phyloP scores from a whole-genome alignment of 768 basidiomycete species.

The Tulasnella sp. region DNA sequence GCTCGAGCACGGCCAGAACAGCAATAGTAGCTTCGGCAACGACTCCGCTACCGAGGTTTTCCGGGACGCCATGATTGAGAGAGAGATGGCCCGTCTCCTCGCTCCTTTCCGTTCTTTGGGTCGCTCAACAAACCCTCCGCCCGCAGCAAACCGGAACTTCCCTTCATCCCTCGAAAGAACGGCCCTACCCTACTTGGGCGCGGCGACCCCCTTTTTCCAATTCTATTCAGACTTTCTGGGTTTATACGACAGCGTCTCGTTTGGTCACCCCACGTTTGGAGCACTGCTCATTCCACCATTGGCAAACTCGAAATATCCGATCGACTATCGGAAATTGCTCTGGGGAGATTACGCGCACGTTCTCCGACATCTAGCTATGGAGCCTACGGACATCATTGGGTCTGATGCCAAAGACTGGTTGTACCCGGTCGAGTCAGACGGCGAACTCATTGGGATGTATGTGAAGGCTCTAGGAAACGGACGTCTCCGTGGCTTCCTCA shows the following conservation, averaged over 20 bases:
- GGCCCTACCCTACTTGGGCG: slow-evolving; percentile 57
- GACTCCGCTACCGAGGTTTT: slow-evolving; percentile 61
- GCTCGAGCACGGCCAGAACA: slow-evolving; percentile 81
- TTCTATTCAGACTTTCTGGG: slow-evolving; percentile 88
- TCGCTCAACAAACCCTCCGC: slow-evolving; percentile 36
- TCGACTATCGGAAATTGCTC: slow-evolving; percentile 78
- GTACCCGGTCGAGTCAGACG: slow-evolving; percentile 64
- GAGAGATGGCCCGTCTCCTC: slow-evolving; percentile 59
- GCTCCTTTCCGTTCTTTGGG: slow-evolving; percentile 44
- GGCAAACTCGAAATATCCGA: slow-evolving; percentile 57
- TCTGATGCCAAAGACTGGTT: slow-evolving; percentile 58
- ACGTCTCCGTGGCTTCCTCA: slow-evolving; percentile 54
- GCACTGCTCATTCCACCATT: slow-evolving; percentile 71
- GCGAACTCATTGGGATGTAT: slow-evolving; percentile 61
- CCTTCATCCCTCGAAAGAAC: slow-evolving; percentile 49
- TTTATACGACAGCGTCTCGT: slow-evolving; percentile 89
- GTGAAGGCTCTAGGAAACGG: slow-evolving; percentile 50
- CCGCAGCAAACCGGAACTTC: slow-evolving; percentile 25
- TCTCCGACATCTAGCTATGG: slow-evolving; percentile 44
- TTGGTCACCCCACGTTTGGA: slow-evolving; percentile 72
- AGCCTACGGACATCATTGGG: slow-evolving; percentile 33
- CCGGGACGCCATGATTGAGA: slow-evolving; percentile 62
- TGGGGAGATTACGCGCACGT: slow-evolving; percentile 77
- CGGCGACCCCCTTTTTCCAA: slow-evolving; percentile 80
- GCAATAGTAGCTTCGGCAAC: slow-evolving; percentile 40